These are phyloP conservation scores for Hypholoma sublateritium DNA, from an alignment of 768 basidiomycete species.

Conservation along the genomic window DNA sequence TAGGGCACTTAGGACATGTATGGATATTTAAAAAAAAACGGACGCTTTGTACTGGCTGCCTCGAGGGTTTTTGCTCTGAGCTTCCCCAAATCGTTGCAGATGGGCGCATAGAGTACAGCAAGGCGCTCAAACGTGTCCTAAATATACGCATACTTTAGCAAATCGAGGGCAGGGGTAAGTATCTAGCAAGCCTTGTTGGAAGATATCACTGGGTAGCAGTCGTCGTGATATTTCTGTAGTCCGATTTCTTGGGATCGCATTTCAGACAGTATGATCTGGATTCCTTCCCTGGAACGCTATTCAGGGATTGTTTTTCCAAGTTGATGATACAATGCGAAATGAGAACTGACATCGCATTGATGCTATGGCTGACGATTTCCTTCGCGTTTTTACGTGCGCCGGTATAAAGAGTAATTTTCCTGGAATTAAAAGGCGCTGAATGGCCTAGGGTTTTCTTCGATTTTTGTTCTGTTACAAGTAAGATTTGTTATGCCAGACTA, in stretches of 20 bases:
- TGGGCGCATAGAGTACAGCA: constrained; percentile 4
- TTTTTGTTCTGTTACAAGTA: constrained; percentile 3
- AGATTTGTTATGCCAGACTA: neutral
- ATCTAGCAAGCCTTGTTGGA: constrained; percentile 8
- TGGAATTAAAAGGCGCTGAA: constrained; percentile 6
- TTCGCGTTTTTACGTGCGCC: constrained; percentile 13
- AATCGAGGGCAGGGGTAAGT: neutral
- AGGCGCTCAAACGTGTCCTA: constrained; percentile 11
- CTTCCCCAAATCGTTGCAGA: constrained; percentile 13
- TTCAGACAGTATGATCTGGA: constrained; percentile 8
- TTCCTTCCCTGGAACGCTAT: constrained; percentile 7
- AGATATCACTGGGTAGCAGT: constrained; percentile 8
- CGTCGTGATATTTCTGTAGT: constrained; percentile 17
- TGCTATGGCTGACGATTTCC: constrained; percentile 12
- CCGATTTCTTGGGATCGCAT: constrained; percentile 13
- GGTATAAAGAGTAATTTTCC: constrained; percentile 14
- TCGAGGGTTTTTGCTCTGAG: constrained; percentile 17
- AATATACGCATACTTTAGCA: neutral
- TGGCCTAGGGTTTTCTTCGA: constrained; percentile 1
- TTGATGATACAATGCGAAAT: neutral
- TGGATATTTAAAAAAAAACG: neutral
- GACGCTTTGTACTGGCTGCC: constrained; percentile 16
- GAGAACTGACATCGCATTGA: constrained; percentile 11
- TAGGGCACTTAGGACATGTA: neutral
- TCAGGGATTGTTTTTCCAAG: neutral